These are phyloP conservation scores for Phoma sp. DNA, from an alignment of 2,329 filamentous ascomycete genomes.

Conservation along the genomic window DNA sequence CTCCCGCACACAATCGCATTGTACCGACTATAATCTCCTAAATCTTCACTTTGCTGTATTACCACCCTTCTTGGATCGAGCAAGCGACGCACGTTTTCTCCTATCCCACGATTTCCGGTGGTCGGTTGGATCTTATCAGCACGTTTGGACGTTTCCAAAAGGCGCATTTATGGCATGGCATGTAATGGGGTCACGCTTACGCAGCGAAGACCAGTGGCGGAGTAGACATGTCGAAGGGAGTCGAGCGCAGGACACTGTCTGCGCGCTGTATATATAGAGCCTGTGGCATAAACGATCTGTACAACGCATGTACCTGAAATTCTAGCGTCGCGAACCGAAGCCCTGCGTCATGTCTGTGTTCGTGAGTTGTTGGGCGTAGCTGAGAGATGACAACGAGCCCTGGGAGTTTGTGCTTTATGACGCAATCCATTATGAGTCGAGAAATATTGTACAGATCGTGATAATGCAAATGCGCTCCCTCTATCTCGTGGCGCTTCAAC, in stretches of 20 bases:
- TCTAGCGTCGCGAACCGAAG: background rate
- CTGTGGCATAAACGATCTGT: conserved; percentile 24
- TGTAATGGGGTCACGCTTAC: conserved; percentile 23
- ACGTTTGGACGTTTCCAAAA: conserved; percentile 32
- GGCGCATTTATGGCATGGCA: conserved; percentile 33
- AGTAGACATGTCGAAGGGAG: conserved; percentile 7
- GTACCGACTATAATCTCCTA: conserved; percentile 45
- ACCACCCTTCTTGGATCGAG: conserved; percentile 44
- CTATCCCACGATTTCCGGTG: conserved; percentile 32
- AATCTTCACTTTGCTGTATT: conserved; percentile 51
- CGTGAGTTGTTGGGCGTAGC: too few species aligned
- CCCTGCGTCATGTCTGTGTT: background rate
- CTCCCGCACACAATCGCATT: conserved; percentile 21
- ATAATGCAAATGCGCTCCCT: conserved; percentile 13
- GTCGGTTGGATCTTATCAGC: conserved; percentile 32
- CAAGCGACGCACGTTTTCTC: conserved; percentile 34
- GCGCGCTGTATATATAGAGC: conserved; percentile 45
- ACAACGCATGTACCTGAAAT: conserved; percentile 12
- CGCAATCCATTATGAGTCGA: conserved; percentile 38
- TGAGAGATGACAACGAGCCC: background rate
- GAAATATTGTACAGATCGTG: conserved; percentile 38
- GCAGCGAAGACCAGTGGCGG: conserved; percentile 10
- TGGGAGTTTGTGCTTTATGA: conserved; percentile 6
- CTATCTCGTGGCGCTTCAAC: conserved; percentile 19
- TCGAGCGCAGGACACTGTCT: conserved; percentile 19